Evolutionary conservation across 192 early-diverging fungal genomes (phyloP), one percentile per base, ranked within the genome.

Genomic region (Coemansia sp.): DNA sequence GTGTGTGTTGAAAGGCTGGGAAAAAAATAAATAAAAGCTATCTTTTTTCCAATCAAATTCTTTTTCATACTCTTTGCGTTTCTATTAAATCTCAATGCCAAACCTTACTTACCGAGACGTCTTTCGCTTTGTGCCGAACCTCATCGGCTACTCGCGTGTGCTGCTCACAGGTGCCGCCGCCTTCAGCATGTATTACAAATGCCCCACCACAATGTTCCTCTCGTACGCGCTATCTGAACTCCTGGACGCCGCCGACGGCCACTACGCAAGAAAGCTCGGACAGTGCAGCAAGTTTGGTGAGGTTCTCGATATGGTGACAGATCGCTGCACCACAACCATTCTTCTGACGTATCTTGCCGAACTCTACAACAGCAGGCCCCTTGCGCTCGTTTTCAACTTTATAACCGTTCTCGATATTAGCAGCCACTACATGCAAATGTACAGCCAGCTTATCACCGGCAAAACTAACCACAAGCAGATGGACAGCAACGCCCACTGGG

Each of bases 351-450:
- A 89, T 70, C 86, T 99, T 43, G 83, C 94, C 20, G 68, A 84
- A 31, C 61, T 75, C 8, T 92, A 93, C 67, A 84, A 91, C 21
- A 63, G 67, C 52, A 33, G 29, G 0, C 25, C 25, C 2, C 87
- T 89, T 61, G 84, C 92, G 25, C 68, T 97, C n/a, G 23, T 92
- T 8, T 96, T 96, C 71, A 94, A 96, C 84, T 74, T 93, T 46
- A 84, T 99, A 46, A 93, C 95, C 61, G 87, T 93, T 2, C 86
- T 99, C 51, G 97, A 99, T 67, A 87, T 99, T 34, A 92, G 90
- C 65, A 93, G 91, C 66, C 97, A 99, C 74, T 99, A 99, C 70
- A 92, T 97, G 88, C 97, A 99, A 52, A 99, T 99, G 95, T 95
- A 96, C 70, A 90, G 88, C 58, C 92, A 94, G 25, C 81, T 97